A percentile compares a stretch with the other conserved stretches of the same genome.
Evolutionary conservation across 106 monocot genomes (phyloP).

Genomic region (Allium cepa): DNA sequence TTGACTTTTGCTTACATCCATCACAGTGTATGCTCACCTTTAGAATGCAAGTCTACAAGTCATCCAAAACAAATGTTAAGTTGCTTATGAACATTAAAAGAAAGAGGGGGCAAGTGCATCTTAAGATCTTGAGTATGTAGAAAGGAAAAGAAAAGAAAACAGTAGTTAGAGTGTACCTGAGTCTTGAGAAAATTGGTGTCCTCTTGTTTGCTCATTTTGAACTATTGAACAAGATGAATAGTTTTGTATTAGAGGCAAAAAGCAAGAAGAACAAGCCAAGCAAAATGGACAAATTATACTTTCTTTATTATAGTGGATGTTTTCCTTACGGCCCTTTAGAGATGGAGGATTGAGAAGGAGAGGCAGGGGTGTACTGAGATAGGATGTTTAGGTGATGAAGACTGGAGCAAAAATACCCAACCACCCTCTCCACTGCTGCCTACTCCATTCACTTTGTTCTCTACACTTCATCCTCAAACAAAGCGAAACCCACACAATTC

Average conservation of each 20-base stretch:
- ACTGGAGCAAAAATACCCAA: neutral
- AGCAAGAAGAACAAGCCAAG: neutral
- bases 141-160: neutral
- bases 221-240: neutral
- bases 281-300: no score
- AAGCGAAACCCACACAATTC: no score
- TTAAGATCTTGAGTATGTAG: neutral
- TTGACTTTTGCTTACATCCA: constrained; percentile 72
- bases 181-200: constrained; percentile 46
- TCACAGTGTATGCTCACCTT: constrained; percentile 78
- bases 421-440: no score
- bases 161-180: constrained; percentile 22
- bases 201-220: constrained; percentile 42
- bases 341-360: neutral
- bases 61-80: neutral
- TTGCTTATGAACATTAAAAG: neutral
- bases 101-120: neutral
- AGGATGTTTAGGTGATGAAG: neutral
- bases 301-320: no score
- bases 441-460: no score
- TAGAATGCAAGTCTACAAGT: constrained; percentile 46
- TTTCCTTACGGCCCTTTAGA: neutral
- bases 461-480: no score
- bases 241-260: neutral
- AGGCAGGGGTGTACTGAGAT: neutral